Conservation (phyloP, 495 filamentous ascomycete genomes). For the Xylaria sp. region DNA sequence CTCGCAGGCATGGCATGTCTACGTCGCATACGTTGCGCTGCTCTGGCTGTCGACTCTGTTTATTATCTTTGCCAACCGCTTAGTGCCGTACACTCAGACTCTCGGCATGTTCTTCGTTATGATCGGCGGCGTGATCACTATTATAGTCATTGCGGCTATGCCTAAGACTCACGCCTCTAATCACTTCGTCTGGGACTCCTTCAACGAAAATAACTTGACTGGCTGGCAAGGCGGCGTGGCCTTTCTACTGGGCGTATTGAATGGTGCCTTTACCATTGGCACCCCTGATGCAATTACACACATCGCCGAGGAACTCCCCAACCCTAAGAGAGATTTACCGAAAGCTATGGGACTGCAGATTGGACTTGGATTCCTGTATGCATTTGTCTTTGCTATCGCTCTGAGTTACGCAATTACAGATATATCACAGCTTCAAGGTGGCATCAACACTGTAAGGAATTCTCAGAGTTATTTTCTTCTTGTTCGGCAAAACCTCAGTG, state of each 20-base stretch:
- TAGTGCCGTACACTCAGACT: constrained; percentile 70
- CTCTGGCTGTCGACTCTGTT: constrained; percentile 69
- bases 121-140: constrained; percentile 70
- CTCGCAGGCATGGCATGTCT: constrained; percentile 75
- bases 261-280: constrained; percentile 85
- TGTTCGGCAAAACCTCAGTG: neutral
- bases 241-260: constrained; percentile 82
- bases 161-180: constrained; percentile 66
- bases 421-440: constrained; percentile 63
- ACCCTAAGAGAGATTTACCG: constrained; percentile 68
- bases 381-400: constrained; percentile 76
- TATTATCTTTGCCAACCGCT: constrained; percentile 73
- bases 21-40: constrained; percentile 70
- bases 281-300: constrained; percentile 80
- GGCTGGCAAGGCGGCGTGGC: constrained; percentile 76
- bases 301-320: constrained; percentile 81
- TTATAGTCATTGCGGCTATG: constrained; percentile 79
- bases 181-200: constrained; percentile 59
- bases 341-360: constrained; percentile 67
- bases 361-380: constrained; percentile 66
- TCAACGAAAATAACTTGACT: constrained; percentile 68
- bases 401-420: constrained; percentile 76
- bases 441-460: constrained; percentile 46
- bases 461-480: neutral
- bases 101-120: constrained; percentile 74